phyloP scores from a whole-genome alignment of 345 rosid species.

The Hibiscus syriacus region DNA sequence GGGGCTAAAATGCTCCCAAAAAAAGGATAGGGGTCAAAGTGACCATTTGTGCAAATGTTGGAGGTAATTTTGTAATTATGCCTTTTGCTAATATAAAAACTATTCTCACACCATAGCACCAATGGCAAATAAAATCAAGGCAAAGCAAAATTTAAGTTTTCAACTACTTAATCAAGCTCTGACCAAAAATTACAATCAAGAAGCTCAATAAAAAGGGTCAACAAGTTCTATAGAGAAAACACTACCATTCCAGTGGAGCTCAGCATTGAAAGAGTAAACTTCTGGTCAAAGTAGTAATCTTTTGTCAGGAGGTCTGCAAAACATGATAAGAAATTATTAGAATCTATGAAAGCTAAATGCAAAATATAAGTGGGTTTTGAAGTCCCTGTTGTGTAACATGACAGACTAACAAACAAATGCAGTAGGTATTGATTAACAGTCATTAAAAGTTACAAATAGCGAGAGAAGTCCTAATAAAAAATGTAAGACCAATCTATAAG shows the following conservation, averaged over 20 bases:
- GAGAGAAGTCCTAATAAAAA: background rate
- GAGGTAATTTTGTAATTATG: too few species aligned
- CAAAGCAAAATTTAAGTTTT: background rate
- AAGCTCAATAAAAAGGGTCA: background rate
- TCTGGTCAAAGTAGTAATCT: constrained; percentile 71
- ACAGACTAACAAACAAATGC: background rate
- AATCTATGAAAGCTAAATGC: background rate
- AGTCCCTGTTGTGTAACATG: background rate
- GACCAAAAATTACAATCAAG: background rate
- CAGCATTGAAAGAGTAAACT: constrained; percentile 53
- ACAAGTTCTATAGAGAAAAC: background rate
- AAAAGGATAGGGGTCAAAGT: too few species aligned
- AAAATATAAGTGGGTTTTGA: background rate
- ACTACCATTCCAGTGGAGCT: constrained; percentile 58
- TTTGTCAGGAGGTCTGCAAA: constrained; percentile 63
- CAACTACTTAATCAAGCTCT: background rate
- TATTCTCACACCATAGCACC: background rate
- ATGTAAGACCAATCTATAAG: too few species aligned
- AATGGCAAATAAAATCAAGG: background rate
- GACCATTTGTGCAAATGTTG: too few species aligned
- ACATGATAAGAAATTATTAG: constrained; percentile 5
- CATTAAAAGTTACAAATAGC: background rate
- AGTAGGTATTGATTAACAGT: background rate
- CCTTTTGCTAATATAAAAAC: background rate
- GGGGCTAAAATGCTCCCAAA: too few species aligned